These are phyloP conservation scores for Musa balbisiana DNA, from an alignment of 202 grass and related monocot species.

Conservation along the genomic window DNA sequence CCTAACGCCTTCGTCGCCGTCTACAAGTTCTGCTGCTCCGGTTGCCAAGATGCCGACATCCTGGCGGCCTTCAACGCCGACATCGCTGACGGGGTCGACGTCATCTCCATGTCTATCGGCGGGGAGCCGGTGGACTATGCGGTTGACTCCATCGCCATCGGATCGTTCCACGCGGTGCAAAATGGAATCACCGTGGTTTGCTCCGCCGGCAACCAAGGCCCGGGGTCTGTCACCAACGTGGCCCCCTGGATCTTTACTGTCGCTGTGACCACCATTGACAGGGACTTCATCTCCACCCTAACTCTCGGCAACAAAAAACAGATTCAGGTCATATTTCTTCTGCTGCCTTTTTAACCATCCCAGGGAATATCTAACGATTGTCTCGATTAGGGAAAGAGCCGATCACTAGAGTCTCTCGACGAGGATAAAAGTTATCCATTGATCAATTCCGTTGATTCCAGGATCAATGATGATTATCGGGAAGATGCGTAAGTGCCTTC, in stretches of 20 bases:
- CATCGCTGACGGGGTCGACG: constrained; percentile 64
- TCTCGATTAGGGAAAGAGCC: constrained; percentile 39
- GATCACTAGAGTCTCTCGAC: constrained; percentile 37
- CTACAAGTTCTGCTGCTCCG: constrained; percentile 66
- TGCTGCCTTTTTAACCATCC: not conserved
- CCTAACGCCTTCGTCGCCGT: constrained; percentile 49
- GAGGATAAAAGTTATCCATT: constrained; percentile 30
- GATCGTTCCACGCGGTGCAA: constrained; percentile 60
- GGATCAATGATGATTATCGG: not conserved
- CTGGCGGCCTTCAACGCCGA: constrained; percentile 59
- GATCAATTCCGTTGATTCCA: constrained; percentile 26
- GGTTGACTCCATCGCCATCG: constrained; percentile 41
- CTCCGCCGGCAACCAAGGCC: constrained; percentile 37
- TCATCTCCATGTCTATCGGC: constrained; percentile 68
- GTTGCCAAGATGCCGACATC: constrained; percentile 58
- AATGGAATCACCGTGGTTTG: constrained; percentile 51
- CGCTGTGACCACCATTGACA: constrained; percentile 45
- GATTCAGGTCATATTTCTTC: constrained; percentile 22
- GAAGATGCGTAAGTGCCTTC: constrained; percentile 34
- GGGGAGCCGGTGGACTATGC: constrained; percentile 24
- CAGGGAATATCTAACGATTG: not conserved
- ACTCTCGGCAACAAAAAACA: constrained; percentile 28
- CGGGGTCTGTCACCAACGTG: constrained; percentile 38
- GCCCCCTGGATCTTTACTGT: constrained; percentile 79
- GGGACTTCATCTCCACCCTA: constrained; percentile 41